These are phyloP conservation scores for Raphanus raphanistrum DNA, from an alignment of 345 rosid genomes.

Conservation along the genomic window DNA sequence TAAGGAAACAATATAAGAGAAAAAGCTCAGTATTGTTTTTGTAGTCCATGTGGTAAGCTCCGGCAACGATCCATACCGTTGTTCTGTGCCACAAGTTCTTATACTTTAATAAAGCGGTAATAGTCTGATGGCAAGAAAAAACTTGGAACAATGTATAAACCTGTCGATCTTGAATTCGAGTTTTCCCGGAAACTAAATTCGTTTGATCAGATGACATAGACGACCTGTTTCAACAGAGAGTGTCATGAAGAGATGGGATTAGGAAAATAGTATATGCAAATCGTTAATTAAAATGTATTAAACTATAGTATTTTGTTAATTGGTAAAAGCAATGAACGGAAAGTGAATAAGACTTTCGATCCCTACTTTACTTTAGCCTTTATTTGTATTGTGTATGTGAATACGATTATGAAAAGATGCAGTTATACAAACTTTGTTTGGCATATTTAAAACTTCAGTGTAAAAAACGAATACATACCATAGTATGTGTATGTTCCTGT, in stretches of 20 bases:
- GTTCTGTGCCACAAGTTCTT: not conserved
- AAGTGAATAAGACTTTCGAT: constrained; percentile 5
- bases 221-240: not conserved
- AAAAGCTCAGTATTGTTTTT: not conserved
- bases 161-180: no score
- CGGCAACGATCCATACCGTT: not conserved
- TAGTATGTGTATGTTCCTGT: not conserved
- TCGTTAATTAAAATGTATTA: not conserved
- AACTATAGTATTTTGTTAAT: not conserved
- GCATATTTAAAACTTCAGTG: not conserved
- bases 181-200: no score
- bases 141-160: no score
- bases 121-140: no score
- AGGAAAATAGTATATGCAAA: not conserved
- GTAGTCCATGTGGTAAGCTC: not conserved
- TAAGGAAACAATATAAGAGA: not conserved
- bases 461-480: not conserved
- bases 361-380: constrained; percentile 7
- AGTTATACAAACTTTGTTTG: not conserved
- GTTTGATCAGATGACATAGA: no score
- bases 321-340: not conserved
- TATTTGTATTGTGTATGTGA: not conserved
- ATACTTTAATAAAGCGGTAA: no score
- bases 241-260: not conserved
- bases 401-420: not conserved